Base-by-base conservation (phyloP, 2,329 filamentous ascomycete genomes). In the Beauveria scarabaeidicola region DNA sequence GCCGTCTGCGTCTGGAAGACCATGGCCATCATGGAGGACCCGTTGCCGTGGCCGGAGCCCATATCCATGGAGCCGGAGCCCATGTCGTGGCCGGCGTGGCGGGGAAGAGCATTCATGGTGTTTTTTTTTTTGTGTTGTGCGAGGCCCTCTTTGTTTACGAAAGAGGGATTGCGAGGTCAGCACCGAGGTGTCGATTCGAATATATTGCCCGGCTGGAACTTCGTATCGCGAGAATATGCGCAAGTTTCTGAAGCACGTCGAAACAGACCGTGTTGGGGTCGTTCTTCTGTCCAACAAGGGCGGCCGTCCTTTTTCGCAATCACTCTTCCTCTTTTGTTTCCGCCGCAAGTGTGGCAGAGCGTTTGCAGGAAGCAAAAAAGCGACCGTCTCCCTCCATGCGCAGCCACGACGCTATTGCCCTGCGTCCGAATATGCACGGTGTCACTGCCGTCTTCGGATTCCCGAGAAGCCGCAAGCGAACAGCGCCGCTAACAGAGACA, bases 1-100 rank as follows among this genome's bases (percentile, higher is more conserved):
- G 67, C 66, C 52, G 72, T 74, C 61, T 74, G 67, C 62, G 73
- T 82, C 64, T 86, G 86, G 79, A 94, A 94, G 64, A 81, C 70
- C 67, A 77, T 75, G 69, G 73, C 72, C 78, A 61, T 61, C 59
- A 61, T 61, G 46, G 52, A 52, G 52, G 43, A 21, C 7, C 43
- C 40, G 17, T 36, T 17, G 32, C 21, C 25, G 36, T 25, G 21
- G 46, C 21, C 21, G 15, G 41, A 47, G 32, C 52, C 36, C 58
- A 60, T 60, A 32, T 60, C 52, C 58, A 60, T 60, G 58, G 19
- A 27, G 50, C 50, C 50, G 50, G 19, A 23, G 52, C 36, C 40
- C 55, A 58, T 52, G 19, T 47, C 53, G 44, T 52, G 47, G 50
- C 57, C 57, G 10, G 43, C 43, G 57, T 59, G 58, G 51, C 58